Percentiles rank a stretch among this genome's conserved stretches.
phyloP scores from a whole-genome alignment of 345 rosid species.

The Arabis alpina region DNA sequence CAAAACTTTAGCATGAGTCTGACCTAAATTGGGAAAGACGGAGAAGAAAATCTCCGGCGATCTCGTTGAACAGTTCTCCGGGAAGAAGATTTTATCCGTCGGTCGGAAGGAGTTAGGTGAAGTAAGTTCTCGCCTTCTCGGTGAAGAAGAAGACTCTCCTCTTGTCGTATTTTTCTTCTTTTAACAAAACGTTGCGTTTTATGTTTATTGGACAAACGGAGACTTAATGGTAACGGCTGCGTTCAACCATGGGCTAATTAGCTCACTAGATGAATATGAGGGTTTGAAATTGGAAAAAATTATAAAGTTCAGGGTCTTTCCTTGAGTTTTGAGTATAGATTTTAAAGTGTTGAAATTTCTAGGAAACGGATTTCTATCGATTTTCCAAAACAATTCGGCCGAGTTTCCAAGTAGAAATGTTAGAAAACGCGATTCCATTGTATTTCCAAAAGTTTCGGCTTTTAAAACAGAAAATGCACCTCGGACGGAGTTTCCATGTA shows the following conservation, averaged over 20 bases:
- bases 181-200: conserved; percentile 16
- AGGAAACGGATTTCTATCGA: no score
- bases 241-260: background rate
- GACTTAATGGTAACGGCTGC: background rate
- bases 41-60: background rate
- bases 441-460: no score
- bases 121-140: background rate
- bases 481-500: no score
- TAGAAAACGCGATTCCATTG: no score
- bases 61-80: background rate
- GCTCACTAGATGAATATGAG: background rate
- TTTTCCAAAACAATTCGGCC: no score
- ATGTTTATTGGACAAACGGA: background rate
- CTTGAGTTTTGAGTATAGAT: background rate
- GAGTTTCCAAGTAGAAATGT: no score
- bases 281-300: background rate
- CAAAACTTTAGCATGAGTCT: background rate
- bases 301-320: no score
- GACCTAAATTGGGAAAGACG: background rate
- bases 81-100: background rate
- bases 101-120: no score
- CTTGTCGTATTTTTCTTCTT: background rate
- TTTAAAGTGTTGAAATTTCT: no score
- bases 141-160: background rate
- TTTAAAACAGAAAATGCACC: no score